phyloP scores from a whole-genome alignment of 2,329 filamentous ascomycete genomes.

The Pseudogymnoascus sp. region DNA sequence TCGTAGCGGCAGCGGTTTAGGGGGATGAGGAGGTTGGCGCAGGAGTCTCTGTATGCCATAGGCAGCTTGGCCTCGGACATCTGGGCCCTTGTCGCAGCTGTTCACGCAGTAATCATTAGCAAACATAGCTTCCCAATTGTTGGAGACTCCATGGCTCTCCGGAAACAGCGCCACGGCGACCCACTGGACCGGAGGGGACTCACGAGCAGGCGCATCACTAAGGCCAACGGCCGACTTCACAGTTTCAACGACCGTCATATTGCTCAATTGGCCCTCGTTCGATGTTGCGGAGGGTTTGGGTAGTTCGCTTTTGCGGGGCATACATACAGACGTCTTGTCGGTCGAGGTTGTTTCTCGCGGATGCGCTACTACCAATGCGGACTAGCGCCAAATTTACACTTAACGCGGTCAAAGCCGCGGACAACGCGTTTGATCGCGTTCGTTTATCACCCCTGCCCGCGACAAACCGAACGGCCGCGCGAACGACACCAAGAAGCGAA shows the following conservation, averaged over 20 bases:
- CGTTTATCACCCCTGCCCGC: constrained; percentile 2
- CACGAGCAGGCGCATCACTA: constrained; percentile 27
- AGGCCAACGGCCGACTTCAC: constrained; percentile 42
- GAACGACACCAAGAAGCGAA: not conserved
- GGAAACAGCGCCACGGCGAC: constrained; percentile 17
- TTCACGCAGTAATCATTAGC: not conserved
- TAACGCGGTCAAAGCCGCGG: constrained; percentile 6
- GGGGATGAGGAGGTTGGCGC: constrained; percentile 88
- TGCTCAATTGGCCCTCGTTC: constrained; percentile 14
- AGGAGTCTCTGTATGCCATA: constrained; percentile 88
- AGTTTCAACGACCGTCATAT: constrained; percentile 40
- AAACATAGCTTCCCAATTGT: constrained; percentile 12
- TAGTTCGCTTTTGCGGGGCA: constrained; percentile 8
- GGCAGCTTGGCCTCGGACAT: constrained; percentile 90
- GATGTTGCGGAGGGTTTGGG: constrained; percentile 3
- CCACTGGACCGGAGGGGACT: constrained; percentile 10
- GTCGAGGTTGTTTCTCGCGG: constrained; percentile 4
- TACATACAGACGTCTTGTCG: not conserved
- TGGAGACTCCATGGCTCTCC: constrained; percentile 26
- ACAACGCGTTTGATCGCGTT: constrained; percentile 8
- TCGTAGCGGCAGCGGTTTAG: constrained; percentile 90
- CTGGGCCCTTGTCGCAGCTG: constrained; percentile 77
- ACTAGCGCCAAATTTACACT: not conserved
- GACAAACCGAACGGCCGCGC: not conserved
- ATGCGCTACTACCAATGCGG: not conserved